Evolutionary conservation across 2,329 filamentous ascomycete species (phyloP), one percentile per base, ranked within the genome.

Genomic region (Colletotrichum endophyticum): DNA sequence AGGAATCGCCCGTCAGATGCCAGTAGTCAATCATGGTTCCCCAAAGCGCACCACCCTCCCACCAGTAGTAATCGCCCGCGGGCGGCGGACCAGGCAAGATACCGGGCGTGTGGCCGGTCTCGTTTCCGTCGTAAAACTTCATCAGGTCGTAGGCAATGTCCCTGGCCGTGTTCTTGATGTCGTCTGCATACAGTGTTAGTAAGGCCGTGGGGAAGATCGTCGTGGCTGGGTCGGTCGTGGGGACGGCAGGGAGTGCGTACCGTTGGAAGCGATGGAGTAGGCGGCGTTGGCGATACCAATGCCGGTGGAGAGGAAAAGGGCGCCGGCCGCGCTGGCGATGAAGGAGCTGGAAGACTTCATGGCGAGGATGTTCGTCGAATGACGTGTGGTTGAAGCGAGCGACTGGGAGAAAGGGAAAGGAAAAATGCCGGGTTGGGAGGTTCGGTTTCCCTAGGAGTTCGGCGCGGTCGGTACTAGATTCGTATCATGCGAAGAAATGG

Each of bases 21-120:
- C 92, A 94, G 83, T 95, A 95, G 82, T 95, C 92, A 56, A 95
- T 87, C 80, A 94, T 85, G 2, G 92, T 90, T 78, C 92, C 91
- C 88, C 94, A 94, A 85, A 95, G 87, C 12, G 92, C 91, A 70
- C 92, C 91, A 5, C 91, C 92, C 82, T 95, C 92, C 93, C 93
- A 95, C 93, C 93, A 95, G 87, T 94, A 95, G 82, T 93, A 94
- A 77, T 90, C 87, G 80, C 82, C 78, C 22, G 80, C 80, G 1
- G 83, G 81, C 78, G 90, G 90, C 72, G 91, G 91, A 0, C 90
- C 90, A 1, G 90, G 90, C 22, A 92, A 82, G 79, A 91, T 91
- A 53, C 91, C 91, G 9, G 90, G 90, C 15, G 88, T 89, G 80
- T 86, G 84, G 70, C 90, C 90, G 1, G 88, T 85, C 76, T 85